Evolutionary conservation across 345 rosid genomes (phyloP).

Genomic region (Eutrema yunnanense): DNA sequence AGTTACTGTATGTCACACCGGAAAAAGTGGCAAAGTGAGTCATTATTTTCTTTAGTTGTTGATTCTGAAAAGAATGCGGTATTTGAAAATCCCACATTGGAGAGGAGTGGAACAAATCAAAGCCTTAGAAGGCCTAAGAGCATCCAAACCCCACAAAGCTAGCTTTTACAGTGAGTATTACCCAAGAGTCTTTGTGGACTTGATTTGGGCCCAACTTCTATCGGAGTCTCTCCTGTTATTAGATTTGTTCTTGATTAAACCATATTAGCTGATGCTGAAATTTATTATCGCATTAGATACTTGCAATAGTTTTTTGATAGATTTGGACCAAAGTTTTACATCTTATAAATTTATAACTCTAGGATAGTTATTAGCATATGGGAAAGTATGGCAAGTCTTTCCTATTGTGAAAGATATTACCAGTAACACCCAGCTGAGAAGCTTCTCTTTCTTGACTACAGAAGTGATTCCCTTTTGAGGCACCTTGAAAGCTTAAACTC

Average conservation of each 20-base stretch:
- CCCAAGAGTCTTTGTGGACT: background rate
- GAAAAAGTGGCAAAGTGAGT: conserved; percentile 97
- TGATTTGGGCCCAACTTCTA: background rate
- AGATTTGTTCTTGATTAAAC: background rate
- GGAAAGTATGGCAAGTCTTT: background rate
- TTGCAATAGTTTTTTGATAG: background rate
- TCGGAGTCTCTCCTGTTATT: background rate
- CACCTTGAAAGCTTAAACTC: conserved; percentile 68
- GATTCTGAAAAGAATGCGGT: background rate
- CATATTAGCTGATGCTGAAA: background rate
- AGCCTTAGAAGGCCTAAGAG: background rate
- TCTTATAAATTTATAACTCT: background rate
- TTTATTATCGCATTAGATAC: background rate
- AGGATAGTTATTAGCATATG: background rate
- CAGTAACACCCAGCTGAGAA: background rate
- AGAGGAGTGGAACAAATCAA: background rate
- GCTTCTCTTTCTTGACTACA: conserved; percentile 32
- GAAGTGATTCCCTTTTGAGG: conserved; percentile 82
- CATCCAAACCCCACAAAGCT: background rate
- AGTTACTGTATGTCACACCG: conserved; percentile 81
- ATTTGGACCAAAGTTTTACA: background rate
- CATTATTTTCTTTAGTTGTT: background rate
- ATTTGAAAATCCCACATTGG: background rate
- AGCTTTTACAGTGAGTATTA: background rate
- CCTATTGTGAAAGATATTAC: background rate